Evolutionary conservation across 805 yeast species (phyloP), one percentile per base, ranked within the genome.

Genomic region (Saturnispora sekii): DNA sequence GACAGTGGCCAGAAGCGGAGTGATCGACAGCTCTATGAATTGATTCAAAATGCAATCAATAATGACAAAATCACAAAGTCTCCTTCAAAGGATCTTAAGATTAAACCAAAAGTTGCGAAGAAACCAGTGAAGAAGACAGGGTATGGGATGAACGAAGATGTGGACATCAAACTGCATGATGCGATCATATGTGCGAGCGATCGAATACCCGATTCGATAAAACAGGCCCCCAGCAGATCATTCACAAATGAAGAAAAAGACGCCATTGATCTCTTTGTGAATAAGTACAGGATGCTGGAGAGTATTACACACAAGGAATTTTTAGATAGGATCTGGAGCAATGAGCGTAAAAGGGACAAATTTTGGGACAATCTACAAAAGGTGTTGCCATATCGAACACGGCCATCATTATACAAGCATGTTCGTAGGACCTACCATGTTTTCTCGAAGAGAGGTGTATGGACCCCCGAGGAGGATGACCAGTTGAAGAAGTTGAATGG

Each of bases 361-460:
- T 87, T 89, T 56, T 89, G 97, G 97, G 94, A 84, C 50, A 69
- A 76, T 17, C 67, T 90, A 17, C 81, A 88, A 38, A 74, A 74
- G 41, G 93, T 87, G 2, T 64, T 89, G 35, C 96, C 96, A 1
- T 76, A 81, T 52, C 72, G 97, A 58, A 80, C 95, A 0, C 70
- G 96, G 40, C 94, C 96, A 0, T 82, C 94, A 2, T 77, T 90
- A 7, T 90, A 90, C 65, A 90, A 90, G 60, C 97, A 90, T 60
- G 94, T 90, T 4, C 72, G 96, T 56, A 72, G 97, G 57, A 77
- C 84, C 44, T 90, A 87, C 58, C 96, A 90, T 62, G 76, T 86
- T 26, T 90, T 88, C 57, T 80, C 80, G 32, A 86, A 81, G 26
- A 72, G 97, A 48, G 97, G 95, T 29, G 86, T 80, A 57, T 90